These are phyloP conservation scores for Rosa lucieae DNA, from an alignment of 306 rosid species.

Conservation along the genomic window DNA sequence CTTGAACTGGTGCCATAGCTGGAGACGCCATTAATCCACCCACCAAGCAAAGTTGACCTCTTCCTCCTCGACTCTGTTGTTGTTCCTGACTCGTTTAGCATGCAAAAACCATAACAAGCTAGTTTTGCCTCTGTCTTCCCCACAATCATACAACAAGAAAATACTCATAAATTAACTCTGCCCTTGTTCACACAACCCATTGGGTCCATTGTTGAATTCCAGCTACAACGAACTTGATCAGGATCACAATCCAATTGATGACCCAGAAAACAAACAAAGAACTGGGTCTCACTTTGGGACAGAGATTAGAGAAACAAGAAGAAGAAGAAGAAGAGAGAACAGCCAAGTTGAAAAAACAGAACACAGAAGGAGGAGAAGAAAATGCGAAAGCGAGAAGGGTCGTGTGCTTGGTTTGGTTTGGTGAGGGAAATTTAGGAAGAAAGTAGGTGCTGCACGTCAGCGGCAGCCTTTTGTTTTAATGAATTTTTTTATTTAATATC, in stretches of 20 bases:
- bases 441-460: slow-evolving; percentile 38
- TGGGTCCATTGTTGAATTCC: not conserved
- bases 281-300: not conserved
- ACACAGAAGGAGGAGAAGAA: not conserved
- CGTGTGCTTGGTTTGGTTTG: not conserved
- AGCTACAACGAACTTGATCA: not conserved
- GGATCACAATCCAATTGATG: not conserved
- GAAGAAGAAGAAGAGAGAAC: not conserved
- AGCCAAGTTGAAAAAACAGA: not conserved
- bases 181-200: not conserved
- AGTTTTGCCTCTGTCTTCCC: slow-evolving; percentile 2
- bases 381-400: not conserved
- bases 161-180: slow-evolving; percentile 14
- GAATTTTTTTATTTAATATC: not conserved
- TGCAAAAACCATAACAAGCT: not conserved
- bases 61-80: slow-evolving; percentile 5
- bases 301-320: not conserved
- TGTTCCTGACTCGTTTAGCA: not conserved
- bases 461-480: not conserved
- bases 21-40: slow-evolving; percentile 29
- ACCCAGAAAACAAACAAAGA: not conserved
- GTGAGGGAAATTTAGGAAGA: slow-evolving; percentile 17
- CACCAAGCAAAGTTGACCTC: not conserved
- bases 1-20: slow-evolving; percentile 46
- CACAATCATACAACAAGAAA: not conserved